Base-by-base conservation (phyloP, 345 rosid species). In the Rhizophora mangle region DNA sequence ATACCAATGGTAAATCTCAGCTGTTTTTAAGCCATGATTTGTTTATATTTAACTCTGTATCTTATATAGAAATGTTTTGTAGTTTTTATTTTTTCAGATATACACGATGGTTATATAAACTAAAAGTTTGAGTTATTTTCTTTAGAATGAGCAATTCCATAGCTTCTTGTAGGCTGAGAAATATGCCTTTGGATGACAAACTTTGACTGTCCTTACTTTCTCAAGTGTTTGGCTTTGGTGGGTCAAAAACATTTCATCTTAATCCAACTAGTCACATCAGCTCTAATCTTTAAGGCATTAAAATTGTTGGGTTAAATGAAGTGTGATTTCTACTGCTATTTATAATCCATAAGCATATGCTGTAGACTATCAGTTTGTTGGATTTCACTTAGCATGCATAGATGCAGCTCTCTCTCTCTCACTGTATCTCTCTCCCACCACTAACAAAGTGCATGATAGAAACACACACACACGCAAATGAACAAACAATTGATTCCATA, bases 1-100 rank as follows among this genome's bases (percentile, higher is more conserved):
- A 88, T 95, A 78, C 99, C 98, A 13, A 90, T 95, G 99, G 99
- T 95, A 86, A 77, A 36, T 65, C 74, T 31, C 52, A 60, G 56
- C 56, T 24, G 11, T 21, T 30, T 47, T 51, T 75, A 58, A 27
- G 15, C 21, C 64, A 49, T 62, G 15, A 63, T 46, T 6, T 74
- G 70, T 43, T 60, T 43, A 56, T 27, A 11, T 31, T 26, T 49
- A n/a, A 13, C 66, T 32, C n/a, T 20, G 51, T 20, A 43, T 2
- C 52, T 60, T 63, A 1, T 34, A 5, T 52, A 32, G 53, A 34
- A 67, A 60, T 46, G 7, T 29, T 65, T 60, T 65, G 11, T 60
- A 22, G 7, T 39, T 21, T 51, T 60, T 7, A 6, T 4, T 51
- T 60, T 7, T 9, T 4, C 58, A 4, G 15, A 3, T 31, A 1